phyloP scores from a whole-genome alignment of 768 basidiomycete genomes.

The Lactarius deliciosus region DNA sequence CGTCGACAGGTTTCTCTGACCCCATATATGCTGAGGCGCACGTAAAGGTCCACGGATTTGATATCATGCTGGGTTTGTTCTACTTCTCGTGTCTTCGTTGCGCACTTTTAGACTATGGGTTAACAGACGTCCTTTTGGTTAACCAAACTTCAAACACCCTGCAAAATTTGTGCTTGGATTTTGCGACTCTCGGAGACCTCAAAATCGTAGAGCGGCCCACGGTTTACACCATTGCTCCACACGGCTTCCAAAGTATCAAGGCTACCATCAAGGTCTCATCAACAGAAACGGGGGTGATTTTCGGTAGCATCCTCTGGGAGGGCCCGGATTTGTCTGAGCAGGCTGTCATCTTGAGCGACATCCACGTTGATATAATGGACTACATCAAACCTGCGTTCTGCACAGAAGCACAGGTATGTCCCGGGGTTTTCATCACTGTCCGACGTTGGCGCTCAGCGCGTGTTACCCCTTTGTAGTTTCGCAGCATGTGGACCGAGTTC shows the following conservation, averaged over 20 bases:
- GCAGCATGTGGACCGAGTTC: constrained; percentile 99
- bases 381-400: constrained; percentile 97
- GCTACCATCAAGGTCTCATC: constrained; percentile 98
- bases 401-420: constrained; percentile 82
- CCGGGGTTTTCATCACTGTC: background rate
- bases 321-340: constrained; percentile 83
- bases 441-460: constrained; percentile 1
- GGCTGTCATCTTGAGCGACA: constrained; percentile 93
- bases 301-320: constrained; percentile 97
- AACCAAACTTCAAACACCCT: constrained; percentile 94
- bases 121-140: constrained; percentile 86
- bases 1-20: constrained; percentile 82
- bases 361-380: constrained; percentile 98
- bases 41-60: constrained; percentile 97
- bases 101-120: constrained; percentile 4
- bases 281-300: constrained; percentile 98
- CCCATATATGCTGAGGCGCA: constrained; percentile 98
- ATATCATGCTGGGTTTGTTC: constrained; percentile 80
- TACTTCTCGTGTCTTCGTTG: background rate
- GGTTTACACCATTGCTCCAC: constrained; percentile 90
- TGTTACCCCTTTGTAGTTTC: constrained; percentile 56
- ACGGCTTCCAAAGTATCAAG: constrained; percentile 98
- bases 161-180: constrained; percentile 96
- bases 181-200: constrained; percentile 94
- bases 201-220: constrained; percentile 96